Evolutionary conservation across 805 yeast genomes (phyloP), one percentile per base, ranked within the genome.

Genomic region (Lipomyces starkeyi): DNA sequence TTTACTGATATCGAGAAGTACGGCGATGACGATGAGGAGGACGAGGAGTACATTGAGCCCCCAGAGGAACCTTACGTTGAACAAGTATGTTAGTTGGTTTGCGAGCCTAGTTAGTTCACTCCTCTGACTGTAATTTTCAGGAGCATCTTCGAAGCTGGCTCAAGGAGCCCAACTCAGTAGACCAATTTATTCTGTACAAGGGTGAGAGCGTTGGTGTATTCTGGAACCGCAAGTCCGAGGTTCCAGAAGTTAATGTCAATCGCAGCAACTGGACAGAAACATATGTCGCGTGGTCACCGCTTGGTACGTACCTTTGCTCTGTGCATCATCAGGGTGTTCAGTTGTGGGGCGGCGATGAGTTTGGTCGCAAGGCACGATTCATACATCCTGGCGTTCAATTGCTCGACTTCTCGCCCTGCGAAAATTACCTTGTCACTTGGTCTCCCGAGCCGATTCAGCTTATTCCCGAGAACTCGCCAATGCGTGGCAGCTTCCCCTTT

Each of bases 321-420:
- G 84, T 93, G 74, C 98, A 94, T 80, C 92, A 92, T 62, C 97
- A 91, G 80, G 98, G 98, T 84, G 88, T 93, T 66, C 96, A 92
- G 78, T 86, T 94, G 34, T 95, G 98, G 97, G 99, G 98, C 77
- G 98, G 98, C 70, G 85, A 86, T 64, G 83, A 86, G 59, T 92
- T 92, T 77, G 87, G 85, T 71, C 85, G 90, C 75, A 82, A 92
- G 74, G 87, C 85, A 75, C 88, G 92, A 80, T 92, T 91, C 77
- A 84, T 88, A 69, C 99, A 95, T 78, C 93, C 91, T 67, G 91
- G 91, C 76, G 97, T 93, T 59, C 86, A 95, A 78, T 86, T 93
- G 73, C 85, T 94, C 66, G 97, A 93, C 78, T 90, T 95, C 76
- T 92, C 98, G 58, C 98, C 98, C 68, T 87, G 87, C 76, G 99